Percentiles rank a stretch among this genome's conserved stretches.
Conservation (phyloP, 768 basidiomycete genomes). For the Chiua virens region DNA sequence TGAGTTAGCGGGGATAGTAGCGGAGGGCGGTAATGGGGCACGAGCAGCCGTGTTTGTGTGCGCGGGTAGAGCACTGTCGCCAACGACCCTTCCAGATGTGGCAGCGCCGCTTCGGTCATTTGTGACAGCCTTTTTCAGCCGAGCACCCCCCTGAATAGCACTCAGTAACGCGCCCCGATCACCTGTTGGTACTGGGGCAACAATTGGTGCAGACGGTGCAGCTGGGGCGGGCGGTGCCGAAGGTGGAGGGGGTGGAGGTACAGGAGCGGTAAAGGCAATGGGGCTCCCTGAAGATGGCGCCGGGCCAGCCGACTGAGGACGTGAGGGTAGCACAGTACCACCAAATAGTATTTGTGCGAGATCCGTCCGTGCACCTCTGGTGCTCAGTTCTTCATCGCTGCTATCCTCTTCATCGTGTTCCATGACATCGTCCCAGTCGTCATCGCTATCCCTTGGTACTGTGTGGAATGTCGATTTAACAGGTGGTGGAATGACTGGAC, state of each 20-base stretch:
- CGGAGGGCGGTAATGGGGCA: constrained; percentile 31
- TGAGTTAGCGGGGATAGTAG: neutral
- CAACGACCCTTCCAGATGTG: constrained; percentile 76
- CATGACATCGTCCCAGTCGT: constrained; percentile 84
- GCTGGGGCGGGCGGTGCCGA: constrained; percentile 28
- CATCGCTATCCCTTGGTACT: constrained; percentile 58
- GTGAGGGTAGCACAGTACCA: constrained; percentile 50
- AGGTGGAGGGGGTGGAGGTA: constrained; percentile 41
- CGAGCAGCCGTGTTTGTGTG: constrained; percentile 60
- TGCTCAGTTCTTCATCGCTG: constrained; percentile 78
- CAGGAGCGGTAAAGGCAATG: constrained; percentile 33
- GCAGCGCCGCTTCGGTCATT: constrained; percentile 76
- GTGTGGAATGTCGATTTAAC: constrained; percentile 61
- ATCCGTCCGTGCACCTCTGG: constrained; percentile 59
- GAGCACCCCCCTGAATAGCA: constrained; percentile 77
- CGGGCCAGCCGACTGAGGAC: constrained; percentile 58
- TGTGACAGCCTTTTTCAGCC: constrained; percentile 73
- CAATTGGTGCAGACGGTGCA: constrained; percentile 25
- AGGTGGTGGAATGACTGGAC: constrained; percentile 41
- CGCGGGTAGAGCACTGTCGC: constrained; percentile 64
- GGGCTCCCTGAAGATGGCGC: constrained; percentile 18
- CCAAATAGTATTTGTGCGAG: constrained; percentile 84
- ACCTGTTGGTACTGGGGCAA: constrained; percentile 42
- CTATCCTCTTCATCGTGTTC: constrained; percentile 72
- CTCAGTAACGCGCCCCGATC: constrained; percentile 67